These are phyloP conservation scores for Globisporangium apiculatum DNA, from an alignment of 352 stramenopile species.

Conservation along the genomic window DNA sequence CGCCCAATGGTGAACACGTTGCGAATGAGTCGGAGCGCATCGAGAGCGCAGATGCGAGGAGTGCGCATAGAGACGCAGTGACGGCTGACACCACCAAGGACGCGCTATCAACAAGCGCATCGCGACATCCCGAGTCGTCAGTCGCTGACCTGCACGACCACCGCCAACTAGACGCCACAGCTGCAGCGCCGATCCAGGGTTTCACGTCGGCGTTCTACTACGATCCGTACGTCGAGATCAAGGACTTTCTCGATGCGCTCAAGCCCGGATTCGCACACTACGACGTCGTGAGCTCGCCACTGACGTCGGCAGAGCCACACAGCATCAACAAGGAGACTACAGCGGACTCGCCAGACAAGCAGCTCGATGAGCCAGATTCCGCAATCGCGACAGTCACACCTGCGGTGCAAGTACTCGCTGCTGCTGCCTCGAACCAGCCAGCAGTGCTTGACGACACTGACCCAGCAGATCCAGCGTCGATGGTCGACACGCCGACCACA, in stretches of 20 bases:
- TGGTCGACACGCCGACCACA: not conserved
- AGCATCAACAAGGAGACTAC: not conserved
- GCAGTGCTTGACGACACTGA: not conserved
- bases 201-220: constrained; percentile 15
- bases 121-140: too few species aligned
- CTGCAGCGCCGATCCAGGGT: not conserved
- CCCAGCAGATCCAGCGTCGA: not conserved
- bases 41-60: not conserved
- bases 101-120: not conserved
- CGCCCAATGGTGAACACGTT: not conserved
- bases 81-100: too few species aligned
- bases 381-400: not conserved
- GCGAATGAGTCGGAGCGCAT: not conserved
- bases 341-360: not conserved
- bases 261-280: constrained; percentile 1
- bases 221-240: constrained; percentile 12
- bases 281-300: not conserved
- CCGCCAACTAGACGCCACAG: not conserved
- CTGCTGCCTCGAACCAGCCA: not conserved
- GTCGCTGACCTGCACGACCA: not conserved
- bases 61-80: not conserved
- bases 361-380: not conserved
- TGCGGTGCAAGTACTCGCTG: not conserved
- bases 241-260: constrained; percentile 10
- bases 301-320: not conserved